Evolutionary conservation across 306 rosid genomes (phyloP), one percentile per base, ranked within the genome.

Genomic region (Trifolium subterraneum): DNA sequence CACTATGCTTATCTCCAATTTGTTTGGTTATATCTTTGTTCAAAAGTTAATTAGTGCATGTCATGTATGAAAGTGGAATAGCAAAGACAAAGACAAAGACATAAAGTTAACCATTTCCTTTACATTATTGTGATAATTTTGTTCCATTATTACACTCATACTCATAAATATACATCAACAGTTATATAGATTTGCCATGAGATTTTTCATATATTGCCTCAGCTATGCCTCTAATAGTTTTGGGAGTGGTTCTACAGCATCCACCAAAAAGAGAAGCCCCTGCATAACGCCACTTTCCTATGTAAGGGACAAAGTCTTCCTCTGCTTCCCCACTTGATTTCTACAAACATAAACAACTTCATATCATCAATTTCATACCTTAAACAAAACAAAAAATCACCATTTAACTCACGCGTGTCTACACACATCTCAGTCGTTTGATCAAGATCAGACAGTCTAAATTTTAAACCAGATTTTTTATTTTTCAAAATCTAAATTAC

Each of bases 231-330:
- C 80, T 75, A 68, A 94, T 85, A 14, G 97, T 91, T 3, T 86
- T 80, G 20, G 97, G 98, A 66, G 93, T 89, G 36, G 98, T 94
- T 78, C 94, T 88, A 82, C 98, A 91, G 70, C 98, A 94, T 15
- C 98, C 98, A 50, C 98, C 98, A 52, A 94, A 88, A 7, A 94
- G 66, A 27, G 93, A 80, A 70, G 97, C 97, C 70, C 97, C 97
- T 0, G 90, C 92, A 78, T 90, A 85, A 41, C 82, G 79, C 98
- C 98, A 94, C 77, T 90, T 91, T 6, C 72, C 83, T 22, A 91
- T 66, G 29, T 86, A 91, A 18, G 90, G 61, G 1, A 92, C 96
- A 79, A 91, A 94, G 75, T 91, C 97, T 70, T 86, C 91, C 68
- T 85, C 90, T 10, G 60, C 66, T 15, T 3, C 64, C 27, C 80